Conservation (phyloP, 495 filamentous ascomycete genomes). For the Penicillium simplicissimum region DNA sequence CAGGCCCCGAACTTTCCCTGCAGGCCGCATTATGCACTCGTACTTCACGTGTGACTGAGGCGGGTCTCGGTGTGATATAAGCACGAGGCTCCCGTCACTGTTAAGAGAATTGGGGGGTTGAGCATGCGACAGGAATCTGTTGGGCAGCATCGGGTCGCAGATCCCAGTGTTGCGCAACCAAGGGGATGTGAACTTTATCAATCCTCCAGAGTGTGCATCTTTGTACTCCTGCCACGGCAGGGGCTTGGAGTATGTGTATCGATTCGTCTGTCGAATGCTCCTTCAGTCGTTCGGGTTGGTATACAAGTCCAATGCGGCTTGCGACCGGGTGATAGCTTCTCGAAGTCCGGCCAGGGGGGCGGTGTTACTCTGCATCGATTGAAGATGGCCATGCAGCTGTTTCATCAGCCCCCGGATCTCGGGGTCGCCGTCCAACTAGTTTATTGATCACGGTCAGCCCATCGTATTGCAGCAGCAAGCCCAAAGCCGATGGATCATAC, state of each 20-base stretch:
- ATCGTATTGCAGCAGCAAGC: not conserved
- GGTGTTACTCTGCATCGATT: slow-evolving; percentile 57
- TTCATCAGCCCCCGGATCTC: slow-evolving; percentile 37
- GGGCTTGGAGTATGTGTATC: not conserved
- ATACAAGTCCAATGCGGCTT: slow-evolving; percentile 51
- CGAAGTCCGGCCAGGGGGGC: slow-evolving; percentile 52
- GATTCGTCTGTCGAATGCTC: not conserved
- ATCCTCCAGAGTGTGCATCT: not conserved
- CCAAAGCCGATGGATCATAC: slow-evolving; percentile 22
- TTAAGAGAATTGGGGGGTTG: slow-evolving; percentile 9
- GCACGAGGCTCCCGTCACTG: not conserved
- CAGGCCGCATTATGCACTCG: not conserved
- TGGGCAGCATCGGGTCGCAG: not conserved
- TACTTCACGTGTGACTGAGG: slow-evolving; percentile 11
- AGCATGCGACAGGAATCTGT: slow-evolving; percentile 14
- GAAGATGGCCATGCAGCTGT: slow-evolving; percentile 56
- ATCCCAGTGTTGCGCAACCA: not conserved
- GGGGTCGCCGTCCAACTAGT: slow-evolving; percentile 44
- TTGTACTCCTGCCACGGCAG: not conserved
- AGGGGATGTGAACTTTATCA: not conserved
- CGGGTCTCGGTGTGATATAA: slow-evolving; percentile 1
- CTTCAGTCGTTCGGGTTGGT: slow-evolving; percentile 41
- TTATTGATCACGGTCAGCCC: slow-evolving; percentile 12
- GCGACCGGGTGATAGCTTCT: slow-evolving; percentile 52
- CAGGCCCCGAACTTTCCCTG: not conserved